A percentile compares a stretch with the other conserved stretches of the same genome.
These are phyloP conservation scores for Bipolaris sorokiniana DNA, from an alignment of 2,329 filamentous ascomycete genomes.

Conservation along the genomic window DNA sequence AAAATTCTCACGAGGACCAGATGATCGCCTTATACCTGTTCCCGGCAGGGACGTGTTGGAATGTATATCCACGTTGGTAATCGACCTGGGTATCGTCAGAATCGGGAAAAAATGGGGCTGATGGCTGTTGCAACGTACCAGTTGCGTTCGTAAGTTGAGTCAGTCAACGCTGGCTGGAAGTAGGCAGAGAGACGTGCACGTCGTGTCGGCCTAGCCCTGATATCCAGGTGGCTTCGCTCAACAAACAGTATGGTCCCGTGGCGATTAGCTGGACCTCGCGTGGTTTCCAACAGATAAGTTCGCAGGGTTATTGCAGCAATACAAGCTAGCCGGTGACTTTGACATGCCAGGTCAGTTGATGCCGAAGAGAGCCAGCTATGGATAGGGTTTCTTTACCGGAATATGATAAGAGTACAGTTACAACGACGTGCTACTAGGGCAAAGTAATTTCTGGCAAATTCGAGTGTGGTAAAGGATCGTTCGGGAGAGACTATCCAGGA, in stretches of 20 bases:
- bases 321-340: conserved; percentile 23
- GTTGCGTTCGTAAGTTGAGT: conserved; percentile 4
- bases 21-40: conserved; percentile 30
- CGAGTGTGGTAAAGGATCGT: neutral
- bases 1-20: conserved; percentile 37
- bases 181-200: conserved; percentile 16
- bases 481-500: conserved; percentile 3
- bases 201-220: conserved; percentile 17
- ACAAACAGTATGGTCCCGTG: conserved; percentile 36
- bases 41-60: conserved; percentile 23
- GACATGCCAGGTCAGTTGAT: conserved; percentile 28
- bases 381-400: neutral
- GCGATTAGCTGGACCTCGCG: conserved; percentile 28
- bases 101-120: neutral
- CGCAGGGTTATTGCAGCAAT: conserved; percentile 25
- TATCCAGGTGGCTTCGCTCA: conserved; percentile 21
- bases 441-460: neutral
- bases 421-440: neutral
- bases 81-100: conserved; percentile 15
- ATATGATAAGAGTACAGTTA: neutral
- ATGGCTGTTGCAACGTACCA: conserved; percentile 21
- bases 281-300: conserved; percentile 30
- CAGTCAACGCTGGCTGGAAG: conserved; percentile 4
- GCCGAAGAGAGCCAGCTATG: conserved; percentile 5
- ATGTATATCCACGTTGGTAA: neutral